A percentile compares a stretch with the other conserved stretches of the same genome.
Conservation (phyloP, 2,329 filamentous ascomycete species). For the Hypoxylon sp. region DNA sequence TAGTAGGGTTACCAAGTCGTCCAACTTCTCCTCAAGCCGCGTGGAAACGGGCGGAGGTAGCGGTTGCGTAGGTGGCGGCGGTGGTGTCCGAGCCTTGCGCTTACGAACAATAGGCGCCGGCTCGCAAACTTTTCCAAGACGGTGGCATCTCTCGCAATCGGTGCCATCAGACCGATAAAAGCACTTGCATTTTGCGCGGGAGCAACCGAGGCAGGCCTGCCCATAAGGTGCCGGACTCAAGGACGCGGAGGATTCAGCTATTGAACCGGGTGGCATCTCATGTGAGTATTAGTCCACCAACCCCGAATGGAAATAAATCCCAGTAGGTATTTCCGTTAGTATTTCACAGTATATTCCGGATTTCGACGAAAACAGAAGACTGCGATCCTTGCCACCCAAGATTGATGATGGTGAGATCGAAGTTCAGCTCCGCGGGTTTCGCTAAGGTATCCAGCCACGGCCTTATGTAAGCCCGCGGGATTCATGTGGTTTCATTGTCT, state of each 20-base stretch:
- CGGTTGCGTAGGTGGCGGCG: conserved; percentile 13
- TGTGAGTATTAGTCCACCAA: neutral
- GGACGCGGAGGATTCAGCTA: conserved; percentile 20
- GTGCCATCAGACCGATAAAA: conserved; percentile 43
- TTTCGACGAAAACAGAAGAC: neutral
- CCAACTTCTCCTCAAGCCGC: conserved; percentile 66
- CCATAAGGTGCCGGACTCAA: conserved; percentile 47
- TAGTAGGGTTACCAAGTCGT: conserved; percentile 64
- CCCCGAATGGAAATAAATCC: conserved; percentile 3
- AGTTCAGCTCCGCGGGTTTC: conserved; percentile 23
- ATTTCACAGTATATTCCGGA: neutral
- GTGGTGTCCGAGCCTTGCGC: conserved; percentile 37
- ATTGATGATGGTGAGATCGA: conserved; percentile 17
- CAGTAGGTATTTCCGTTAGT: neutral
- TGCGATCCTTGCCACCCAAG: conserved; percentile 2
- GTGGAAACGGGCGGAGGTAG: conserved; percentile 45
- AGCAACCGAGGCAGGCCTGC: conserved; percentile 45
- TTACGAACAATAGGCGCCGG: conserved; percentile 42
- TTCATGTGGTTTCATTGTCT: conserved; percentile 4
- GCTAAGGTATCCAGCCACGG: neutral
- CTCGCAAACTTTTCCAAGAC: conserved; percentile 47
- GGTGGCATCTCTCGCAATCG: conserved; percentile 47
- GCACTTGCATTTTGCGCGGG: conserved; percentile 50
- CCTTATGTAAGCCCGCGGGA: conserved; percentile 29
- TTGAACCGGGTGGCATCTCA: conserved; percentile 28